Percentiles rank a stretch among this genome's conserved stretches.
These are phyloP conservation scores for Pseudogymnoascus sp. DNA, from an alignment of 2,329 filamentous ascomycete species.

Conservation along the genomic window DNA sequence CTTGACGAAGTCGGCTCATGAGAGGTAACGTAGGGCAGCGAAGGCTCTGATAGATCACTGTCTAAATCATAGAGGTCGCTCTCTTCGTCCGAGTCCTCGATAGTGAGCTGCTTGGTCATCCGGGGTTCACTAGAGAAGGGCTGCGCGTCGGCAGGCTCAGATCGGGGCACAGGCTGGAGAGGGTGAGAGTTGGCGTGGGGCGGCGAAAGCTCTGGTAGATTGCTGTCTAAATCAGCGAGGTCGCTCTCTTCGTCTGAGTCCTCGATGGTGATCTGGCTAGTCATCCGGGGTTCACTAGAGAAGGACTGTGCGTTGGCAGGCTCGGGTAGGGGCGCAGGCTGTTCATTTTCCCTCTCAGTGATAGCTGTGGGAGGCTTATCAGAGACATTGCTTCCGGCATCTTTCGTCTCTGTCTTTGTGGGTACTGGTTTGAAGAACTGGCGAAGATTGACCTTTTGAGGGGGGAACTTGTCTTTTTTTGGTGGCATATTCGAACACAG, in stretches of 20 bases:
- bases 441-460: slow-evolving; percentile 15
- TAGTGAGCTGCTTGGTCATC: background rate
- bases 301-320: background rate
- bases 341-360: background rate
- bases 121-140: background rate
- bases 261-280: background rate
- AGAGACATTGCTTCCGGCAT: background rate
- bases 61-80: background rate
- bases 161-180: background rate
- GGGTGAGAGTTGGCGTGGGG: background rate
- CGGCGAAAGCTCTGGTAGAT: background rate
- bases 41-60: background rate
- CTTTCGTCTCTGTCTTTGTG: slow-evolving; percentile 50
- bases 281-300: background rate
- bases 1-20: background rate
- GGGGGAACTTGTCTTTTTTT: background rate
- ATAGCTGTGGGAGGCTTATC: background rate
- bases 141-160: background rate
- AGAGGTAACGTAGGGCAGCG: background rate
- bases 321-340: background rate
- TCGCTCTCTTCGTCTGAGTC: slow-evolving; percentile 10
- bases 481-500: slow-evolving; percentile 1
- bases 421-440: slow-evolving; percentile 52
- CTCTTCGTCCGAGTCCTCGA: slow-evolving; percentile 6
- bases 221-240: background rate